Conservation (phyloP, 371 early-diverging fungal species). For the Syncephalastrum monosporum region DNA sequence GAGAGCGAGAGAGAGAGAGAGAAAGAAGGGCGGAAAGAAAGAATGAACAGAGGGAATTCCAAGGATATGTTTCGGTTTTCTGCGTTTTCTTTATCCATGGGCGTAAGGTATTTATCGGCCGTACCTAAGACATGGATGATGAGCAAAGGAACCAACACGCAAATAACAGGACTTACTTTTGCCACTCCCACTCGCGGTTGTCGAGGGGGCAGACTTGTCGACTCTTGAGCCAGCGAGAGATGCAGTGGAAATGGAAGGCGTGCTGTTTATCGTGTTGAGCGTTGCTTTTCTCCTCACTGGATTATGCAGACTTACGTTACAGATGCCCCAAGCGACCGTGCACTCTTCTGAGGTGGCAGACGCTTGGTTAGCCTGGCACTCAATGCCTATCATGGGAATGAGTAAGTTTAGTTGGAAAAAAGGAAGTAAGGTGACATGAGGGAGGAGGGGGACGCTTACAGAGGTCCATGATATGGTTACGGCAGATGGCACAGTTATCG, state of each 20-base stretch:
- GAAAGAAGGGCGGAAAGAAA: neutral
- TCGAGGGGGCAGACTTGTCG: conserved; percentile 99
- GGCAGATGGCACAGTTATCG: conserved; percentile 99
- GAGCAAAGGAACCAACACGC: neutral
- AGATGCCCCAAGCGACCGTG: conserved; percentile 98
- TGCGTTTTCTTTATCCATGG: neutral
- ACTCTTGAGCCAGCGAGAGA: conserved; percentile 98
- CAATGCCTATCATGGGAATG: conserved; percentile 67
- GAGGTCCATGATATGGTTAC: conserved; percentile 99
- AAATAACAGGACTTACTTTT: conserved; percentile 64
- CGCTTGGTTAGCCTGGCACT: conserved; percentile 96
- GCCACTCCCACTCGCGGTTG: conserved; percentile 99
- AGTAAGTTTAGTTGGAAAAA: neutral
- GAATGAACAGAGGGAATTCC: neutral
- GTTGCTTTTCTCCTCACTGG: neutral
- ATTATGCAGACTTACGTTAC: conserved; percentile 74
- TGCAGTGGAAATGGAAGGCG: conserved; percentile 99
- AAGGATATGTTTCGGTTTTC: conserved; percentile 6
- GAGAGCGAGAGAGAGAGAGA: conserved; percentile 3
- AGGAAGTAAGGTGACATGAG: too few relatives aligned
- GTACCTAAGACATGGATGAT: conserved; percentile 13
- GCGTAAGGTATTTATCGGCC: conserved; percentile 21
- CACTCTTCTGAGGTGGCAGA: conserved; percentile 95
- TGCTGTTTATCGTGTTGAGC: conserved; percentile 58
- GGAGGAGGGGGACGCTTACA: conserved; percentile 74